Conservation (phyloP, 257 asterid genomes). For the Nicotiana tomentosiformis region DNA sequence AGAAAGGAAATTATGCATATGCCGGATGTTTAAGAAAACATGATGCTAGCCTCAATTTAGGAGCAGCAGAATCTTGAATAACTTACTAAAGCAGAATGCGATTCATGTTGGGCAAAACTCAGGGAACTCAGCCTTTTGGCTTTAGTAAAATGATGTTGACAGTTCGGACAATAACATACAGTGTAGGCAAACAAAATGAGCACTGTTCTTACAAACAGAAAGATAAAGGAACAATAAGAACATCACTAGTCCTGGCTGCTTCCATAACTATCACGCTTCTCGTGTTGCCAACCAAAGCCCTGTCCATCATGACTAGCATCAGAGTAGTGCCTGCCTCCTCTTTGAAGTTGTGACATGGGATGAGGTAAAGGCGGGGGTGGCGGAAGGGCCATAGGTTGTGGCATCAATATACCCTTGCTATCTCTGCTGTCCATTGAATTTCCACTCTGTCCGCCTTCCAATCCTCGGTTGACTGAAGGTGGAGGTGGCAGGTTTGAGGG, state of each 20-base stretch:
- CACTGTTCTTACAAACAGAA: background rate
- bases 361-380: slow-evolving; percentile 59
- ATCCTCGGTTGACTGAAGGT: slow-evolving; percentile 35
- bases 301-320: slow-evolving; percentile 61
- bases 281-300: slow-evolving; percentile 63
- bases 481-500: slow-evolving; percentile 33
- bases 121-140: background rate
- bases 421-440: slow-evolving; percentile 41
- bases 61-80: background rate
- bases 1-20: background rate
- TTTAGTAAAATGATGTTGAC: background rate
- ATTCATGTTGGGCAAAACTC: background rate
- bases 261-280: slow-evolving; percentile 46
- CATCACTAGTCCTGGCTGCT: slow-evolving; percentile 40
- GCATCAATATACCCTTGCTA: slow-evolving; percentile 52
- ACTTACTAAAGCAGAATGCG: background rate
- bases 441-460: slow-evolving; percentile 49
- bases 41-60: background rate
- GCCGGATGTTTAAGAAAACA: background rate
- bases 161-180: background rate
- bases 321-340: slow-evolving; percentile 47
- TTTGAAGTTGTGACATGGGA: slow-evolving; percentile 41
- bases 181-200: background rate
- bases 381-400: slow-evolving; percentile 47
- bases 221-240: background rate